Evolutionary conservation across 2,329 filamentous ascomycete genomes (phyloP), one percentile per base, ranked within the genome.

Genomic region (Fusarium begoniae): DNA sequence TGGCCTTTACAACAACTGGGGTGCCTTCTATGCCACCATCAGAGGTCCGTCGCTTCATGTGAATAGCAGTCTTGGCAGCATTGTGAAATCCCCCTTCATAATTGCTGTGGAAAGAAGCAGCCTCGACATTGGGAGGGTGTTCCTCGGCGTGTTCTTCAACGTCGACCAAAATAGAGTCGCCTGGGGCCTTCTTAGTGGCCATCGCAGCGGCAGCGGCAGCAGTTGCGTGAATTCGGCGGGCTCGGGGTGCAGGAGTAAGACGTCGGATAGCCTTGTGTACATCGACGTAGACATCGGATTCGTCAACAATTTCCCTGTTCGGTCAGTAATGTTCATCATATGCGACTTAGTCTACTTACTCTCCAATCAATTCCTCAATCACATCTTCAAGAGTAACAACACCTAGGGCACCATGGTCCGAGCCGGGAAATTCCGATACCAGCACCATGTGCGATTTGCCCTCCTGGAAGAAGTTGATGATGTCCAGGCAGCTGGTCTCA

Each of bases 401-500:
- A 63, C 96, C 96, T 18, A 98, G 86, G 11, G 95, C 95, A 51
- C 96, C 96, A 78, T 93, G 91, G 78, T 97, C 92, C 75, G 97
- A 94, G n/a, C 96, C 95, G 2, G 96, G 96, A 38, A 84, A 88
- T 79, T 98, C 94, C 0, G 96, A 98, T 14, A 98, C 96, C 35
- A 99, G 87, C 1, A 98, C 96, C 95, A 99, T 98, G 82, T 99
- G 96, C 4, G 95, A 98, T 82, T 99, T 99, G 78, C 96, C 96
- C 85, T 99, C 96, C 83, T 99, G 96, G 86, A 99, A 99, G 83
- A 98, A 99, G 85, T 99, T 99, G 84, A 99, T 94, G 79, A 99
- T 98, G 82, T 99, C 96, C 63, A 99, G 85, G 81, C 96, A 99
- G 84, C 95, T 98, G 1, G 96, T 99, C 80, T 98, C 94, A 0